These are phyloP conservation scores for Pichia sp. DNA, from an alignment of 1,139 yeast species.

Conservation along the genomic window DNA sequence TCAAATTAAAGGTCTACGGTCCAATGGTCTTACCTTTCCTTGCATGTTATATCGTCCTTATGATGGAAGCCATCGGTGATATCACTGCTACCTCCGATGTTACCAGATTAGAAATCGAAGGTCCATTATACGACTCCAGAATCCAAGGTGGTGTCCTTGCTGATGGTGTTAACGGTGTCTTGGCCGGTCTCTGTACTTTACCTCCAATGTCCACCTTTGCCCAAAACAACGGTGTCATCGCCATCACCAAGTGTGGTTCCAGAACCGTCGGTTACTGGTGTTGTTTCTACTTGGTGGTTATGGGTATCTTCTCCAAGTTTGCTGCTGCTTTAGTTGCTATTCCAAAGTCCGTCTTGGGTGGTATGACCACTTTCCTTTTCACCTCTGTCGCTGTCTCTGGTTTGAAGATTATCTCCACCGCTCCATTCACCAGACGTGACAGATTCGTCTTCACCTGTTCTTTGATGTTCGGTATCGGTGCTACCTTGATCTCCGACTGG, in stretches of 20 bases:
- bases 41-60: conserved; percentile 74
- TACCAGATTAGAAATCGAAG: conserved; percentile 79
- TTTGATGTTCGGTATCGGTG: conserved; percentile 74
- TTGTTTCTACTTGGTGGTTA: conserved; percentile 74
- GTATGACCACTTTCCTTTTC: conserved; percentile 89
- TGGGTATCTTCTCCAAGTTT: conserved; percentile 88
- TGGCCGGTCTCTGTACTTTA: conserved; percentile 72
- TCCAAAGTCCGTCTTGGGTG: conserved; percentile 84
- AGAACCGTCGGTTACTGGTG: conserved; percentile 88
- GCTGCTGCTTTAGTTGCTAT: conserved; percentile 88
- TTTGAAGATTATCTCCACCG: conserved; percentile 69
- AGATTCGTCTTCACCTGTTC: conserved; percentile 79
- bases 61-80: conserved; percentile 94
- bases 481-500: conserved; percentile 76
- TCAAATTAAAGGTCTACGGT: conserved; percentile 70
- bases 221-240: conserved; percentile 91
- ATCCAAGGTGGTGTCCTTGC: conserved; percentile 91
- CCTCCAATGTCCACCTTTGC: conserved; percentile 91
- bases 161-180: conserved; percentile 68
- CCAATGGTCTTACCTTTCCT: conserved; percentile 82
- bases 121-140: conserved; percentile 75
- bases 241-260: conserved; percentile 87
- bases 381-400: conserved; percentile 91
- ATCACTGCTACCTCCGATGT: conserved; percentile 92
- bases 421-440: conserved; percentile 83